Percentiles rank a stretch among this genome's conserved stretches.
Evolutionary conservation across 768 basidiomycete species (phyloP).

Genomic region (Tulasnella sp.): DNA sequence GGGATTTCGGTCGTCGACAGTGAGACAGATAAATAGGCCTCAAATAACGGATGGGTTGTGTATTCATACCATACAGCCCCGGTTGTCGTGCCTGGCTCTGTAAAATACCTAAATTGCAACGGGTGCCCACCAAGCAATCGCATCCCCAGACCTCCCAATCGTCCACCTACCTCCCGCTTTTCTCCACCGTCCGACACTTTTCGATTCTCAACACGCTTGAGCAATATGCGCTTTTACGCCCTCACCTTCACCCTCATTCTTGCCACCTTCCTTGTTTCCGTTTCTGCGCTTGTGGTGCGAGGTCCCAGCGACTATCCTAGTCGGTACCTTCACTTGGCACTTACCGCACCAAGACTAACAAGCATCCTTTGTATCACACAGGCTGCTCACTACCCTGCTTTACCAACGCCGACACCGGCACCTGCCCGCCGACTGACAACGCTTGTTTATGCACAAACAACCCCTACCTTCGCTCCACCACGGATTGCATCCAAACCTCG

Average conservation of each 20-base stretch:
- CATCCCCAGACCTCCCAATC: background rate
- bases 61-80: background rate
- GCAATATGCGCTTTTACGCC: slow-evolving; percentile 54
- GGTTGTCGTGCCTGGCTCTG: background rate
- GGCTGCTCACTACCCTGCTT: slow-evolving; percentile 23
- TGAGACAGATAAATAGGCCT: background rate
- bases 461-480: background rate
- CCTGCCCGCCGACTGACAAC: slow-evolving; percentile 48
- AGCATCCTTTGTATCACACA: background rate
- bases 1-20: background rate
- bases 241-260: slow-evolving; percentile 39
- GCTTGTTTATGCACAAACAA: slow-evolving; percentile 53
- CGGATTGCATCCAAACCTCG: slow-evolving; percentile 2
- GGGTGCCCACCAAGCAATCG: background rate
- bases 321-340: background rate
- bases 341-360: background rate
- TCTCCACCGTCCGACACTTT: background rate
- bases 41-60: background rate
- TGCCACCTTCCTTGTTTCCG: slow-evolving; percentile 38
- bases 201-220: background rate
- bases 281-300: background rate
- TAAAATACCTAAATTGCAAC: background rate
- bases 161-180: background rate
- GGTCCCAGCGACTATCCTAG: slow-evolving; percentile 27
- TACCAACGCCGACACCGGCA: slow-evolving; percentile 33